Evolutionary conservation across 345 rosid genomes (phyloP).

Genomic region (Gossypium raimondii): DNA sequence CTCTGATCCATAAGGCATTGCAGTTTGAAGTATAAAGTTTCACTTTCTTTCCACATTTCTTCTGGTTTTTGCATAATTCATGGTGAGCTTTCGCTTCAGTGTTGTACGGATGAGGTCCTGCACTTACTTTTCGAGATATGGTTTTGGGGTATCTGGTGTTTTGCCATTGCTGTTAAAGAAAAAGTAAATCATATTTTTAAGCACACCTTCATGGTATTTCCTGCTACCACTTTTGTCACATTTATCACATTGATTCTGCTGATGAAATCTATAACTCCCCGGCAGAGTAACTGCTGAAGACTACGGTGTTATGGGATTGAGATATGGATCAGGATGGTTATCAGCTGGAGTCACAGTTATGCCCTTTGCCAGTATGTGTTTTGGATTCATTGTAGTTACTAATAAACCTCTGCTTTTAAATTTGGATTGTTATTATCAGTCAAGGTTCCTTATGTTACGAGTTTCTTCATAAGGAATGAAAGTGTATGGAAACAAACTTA

Average conservation of each 20-base stretch:
- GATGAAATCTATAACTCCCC: conserved; percentile 16
- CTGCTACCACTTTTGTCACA: not conserved
- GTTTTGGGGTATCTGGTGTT: conserved; percentile 73
- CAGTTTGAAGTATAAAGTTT: not conserved
- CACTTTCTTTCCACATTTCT: not conserved
- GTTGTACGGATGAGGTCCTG: conserved; percentile 60
- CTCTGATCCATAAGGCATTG: conserved; percentile 58
- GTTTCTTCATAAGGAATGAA: not conserved
- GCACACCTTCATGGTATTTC: not conserved
- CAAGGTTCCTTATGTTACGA: conserved; percentile 5
- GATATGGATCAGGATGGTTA: conserved; percentile 67
- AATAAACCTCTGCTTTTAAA: conserved; percentile 1
- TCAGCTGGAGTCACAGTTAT: conserved; percentile 64
- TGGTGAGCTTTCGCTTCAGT: conserved; percentile 33
- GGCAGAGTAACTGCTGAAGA: conserved; percentile 49
- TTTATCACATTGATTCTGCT: conserved; percentile 13
- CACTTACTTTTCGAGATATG: conserved; percentile 65
- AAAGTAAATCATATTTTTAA: conserved; percentile 30
- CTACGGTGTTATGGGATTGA: conserved; percentile 71
- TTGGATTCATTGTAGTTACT: not conserved
- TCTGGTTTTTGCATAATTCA: conserved; percentile 19
- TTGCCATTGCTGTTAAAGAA: conserved; percentile 57
- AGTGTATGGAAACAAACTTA: too few species aligned
- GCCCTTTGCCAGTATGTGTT: conserved; percentile 52
- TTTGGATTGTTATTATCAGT: not conserved